Conservation (phyloP, 1,139 yeast species). For the Tardiomyces digboiensis region DNA sequence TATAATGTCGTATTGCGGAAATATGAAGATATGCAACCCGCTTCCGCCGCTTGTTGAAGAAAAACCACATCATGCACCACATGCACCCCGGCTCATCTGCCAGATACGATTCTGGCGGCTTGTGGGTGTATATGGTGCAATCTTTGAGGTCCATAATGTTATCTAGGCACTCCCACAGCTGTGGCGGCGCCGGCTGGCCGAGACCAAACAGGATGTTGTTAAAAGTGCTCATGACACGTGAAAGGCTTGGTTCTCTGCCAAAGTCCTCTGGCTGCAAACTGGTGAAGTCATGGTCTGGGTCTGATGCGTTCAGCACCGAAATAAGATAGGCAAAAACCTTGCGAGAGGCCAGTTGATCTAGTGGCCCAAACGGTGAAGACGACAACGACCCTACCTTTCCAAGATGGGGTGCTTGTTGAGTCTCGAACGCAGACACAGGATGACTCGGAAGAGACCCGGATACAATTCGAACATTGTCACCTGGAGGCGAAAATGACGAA, state of each 20-base stretch:
- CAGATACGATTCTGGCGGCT: conserved; percentile 70
- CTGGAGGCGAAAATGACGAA: not conserved
- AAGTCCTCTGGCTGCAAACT: conserved; percentile 83
- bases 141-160: conserved; percentile 74
- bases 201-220: conserved; percentile 73
- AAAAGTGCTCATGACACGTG: conserved; percentile 58
- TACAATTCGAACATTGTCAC: not conserved
- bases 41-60: conserved; percentile 83
- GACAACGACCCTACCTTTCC: conserved; percentile 13
- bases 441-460: not conserved
- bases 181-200: conserved; percentile 47
- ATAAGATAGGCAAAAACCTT: conserved; percentile 86
- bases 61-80: conserved; percentile 93
- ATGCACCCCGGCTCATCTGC: conserved; percentile 68
- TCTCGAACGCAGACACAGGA: not conserved
- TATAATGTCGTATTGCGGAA: conserved; percentile 24
- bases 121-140: conserved; percentile 69
- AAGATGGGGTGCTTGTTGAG: not conserved
- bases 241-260: conserved; percentile 39
- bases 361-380: conserved; percentile 86
- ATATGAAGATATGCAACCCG: conserved; percentile 80
- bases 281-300: conserved; percentile 93
- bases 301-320: conserved; percentile 83
- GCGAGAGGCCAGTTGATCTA: conserved; percentile 73
- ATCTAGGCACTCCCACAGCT: conserved; percentile 88